Evolutionary conservation across 257 asterid genomes (phyloP), one percentile per base, ranked within the genome.

Genomic region (Scutellaria baicalensis): DNA sequence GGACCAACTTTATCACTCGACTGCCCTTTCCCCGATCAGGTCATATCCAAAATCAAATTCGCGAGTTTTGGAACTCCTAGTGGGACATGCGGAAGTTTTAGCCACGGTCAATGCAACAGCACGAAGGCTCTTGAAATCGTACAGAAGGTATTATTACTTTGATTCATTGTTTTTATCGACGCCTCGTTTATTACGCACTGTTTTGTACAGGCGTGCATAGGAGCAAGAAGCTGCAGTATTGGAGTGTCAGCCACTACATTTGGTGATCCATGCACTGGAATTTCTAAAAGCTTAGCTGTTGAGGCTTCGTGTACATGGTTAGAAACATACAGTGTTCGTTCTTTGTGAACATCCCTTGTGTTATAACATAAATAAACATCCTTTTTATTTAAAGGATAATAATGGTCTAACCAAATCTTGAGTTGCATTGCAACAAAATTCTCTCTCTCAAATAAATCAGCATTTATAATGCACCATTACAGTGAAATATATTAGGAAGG

Each of bases 41-140:
- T 85, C 78, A 89, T 91, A 70, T 82, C 91, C 2, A 70, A 85
- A 3, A 81, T 91, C 56, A 81, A 77, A 70, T 91, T 91, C 54
- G 95, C 91, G 12, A 89, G 97, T 80, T 91, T 81, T 43, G 97
- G 97, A 66, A 91, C 93, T 68, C 97, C 97, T 33, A 71, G 5
- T 4, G 97, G 97, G 36, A 50, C 71, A 17, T 91, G 96, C 20
- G 97, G 97, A 18, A 80, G 89, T 75, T 87, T 84, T 49, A 84
- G 80, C 76, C 93, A 89, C 38, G 92, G 97, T 5, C 23, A 21
- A 66, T 91, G 97, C 78, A 81, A 80, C 80, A 87, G 90, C 85
- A 65, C 14, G 59, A 72, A 62, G 12, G 90, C 90, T 57, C 83
- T 71, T 59, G 59, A 93, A 5, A 21, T 82, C 6, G 75, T 87